Percentiles rank a stretch among this genome's conserved stretches.
phyloP scores from a whole-genome alignment of 2,329 filamentous ascomycete species.

The Nigrospora oryzae region DNA sequence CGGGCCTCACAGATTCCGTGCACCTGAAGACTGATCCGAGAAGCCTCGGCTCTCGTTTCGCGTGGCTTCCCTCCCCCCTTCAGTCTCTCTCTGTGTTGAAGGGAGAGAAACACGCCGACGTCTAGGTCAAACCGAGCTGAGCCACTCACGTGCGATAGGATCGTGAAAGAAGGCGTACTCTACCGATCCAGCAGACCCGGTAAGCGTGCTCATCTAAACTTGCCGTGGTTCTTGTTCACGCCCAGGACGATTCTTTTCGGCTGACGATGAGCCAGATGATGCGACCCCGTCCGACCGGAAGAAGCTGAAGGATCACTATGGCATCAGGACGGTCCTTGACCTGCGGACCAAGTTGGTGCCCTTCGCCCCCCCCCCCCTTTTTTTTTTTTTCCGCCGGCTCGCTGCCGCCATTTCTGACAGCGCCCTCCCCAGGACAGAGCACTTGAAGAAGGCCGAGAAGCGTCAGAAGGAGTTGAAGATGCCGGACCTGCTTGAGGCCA shows the following conservation, averaged over 20 bases:
- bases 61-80: no score
- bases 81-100: no score
- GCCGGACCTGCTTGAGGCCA: conserved; percentile 36
- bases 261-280: conserved; percentile 43
- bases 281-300: conserved; percentile 58
- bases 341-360: conserved; percentile 60
- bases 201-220: conserved; percentile 12
- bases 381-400: no score
- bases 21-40: no score
- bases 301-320: conserved; percentile 48
- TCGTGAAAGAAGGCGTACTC: conserved; percentile 53
- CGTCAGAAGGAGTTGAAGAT: conserved; percentile 36
- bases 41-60: no score
- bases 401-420: background rate
- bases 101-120: no score
- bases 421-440: conserved; percentile 52
- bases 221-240: no score
- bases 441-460: conserved; percentile 59
- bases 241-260: conserved; percentile 1
- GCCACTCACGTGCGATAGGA: conserved; percentile 14
- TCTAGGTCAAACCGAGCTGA: no score
- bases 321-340: conserved; percentile 68
- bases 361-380: background rate
- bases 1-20: background rate
- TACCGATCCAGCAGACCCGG: conserved; percentile 60